Evolutionary conservation across 2,329 filamentous ascomycete species (phyloP).

Genomic region (Trichoderma citrinoviride): DNA sequence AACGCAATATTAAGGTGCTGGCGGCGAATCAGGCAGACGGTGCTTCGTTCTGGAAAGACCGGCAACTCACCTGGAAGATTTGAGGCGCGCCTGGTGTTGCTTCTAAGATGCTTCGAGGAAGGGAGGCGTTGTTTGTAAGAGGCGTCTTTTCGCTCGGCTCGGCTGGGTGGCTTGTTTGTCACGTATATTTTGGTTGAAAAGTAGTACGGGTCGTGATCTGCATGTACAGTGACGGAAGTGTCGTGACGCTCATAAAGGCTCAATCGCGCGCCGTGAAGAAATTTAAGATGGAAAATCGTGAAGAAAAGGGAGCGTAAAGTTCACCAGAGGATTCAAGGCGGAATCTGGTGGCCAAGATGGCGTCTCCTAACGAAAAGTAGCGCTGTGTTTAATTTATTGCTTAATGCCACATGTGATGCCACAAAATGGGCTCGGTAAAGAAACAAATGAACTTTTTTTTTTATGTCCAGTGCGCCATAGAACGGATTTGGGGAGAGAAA

Average conservation of each 20-base stretch:
- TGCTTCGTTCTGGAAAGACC: neutral
- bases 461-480: conserved; percentile 1
- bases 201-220: conserved; percentile 24
- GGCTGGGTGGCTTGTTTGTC: neutral
- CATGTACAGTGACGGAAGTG: conserved; percentile 26
- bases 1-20: neutral
- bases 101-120: neutral
- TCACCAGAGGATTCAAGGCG: neutral
- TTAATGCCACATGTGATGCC: neutral
- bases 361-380: neutral
- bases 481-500: neutral
- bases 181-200: neutral
- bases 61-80: neutral
- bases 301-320: neutral
- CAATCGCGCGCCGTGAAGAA: neutral
- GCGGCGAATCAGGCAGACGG: neutral
- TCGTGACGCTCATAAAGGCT: neutral
- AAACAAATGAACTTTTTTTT: neutral
- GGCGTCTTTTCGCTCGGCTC: neutral
- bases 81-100: neutral
- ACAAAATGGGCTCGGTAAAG: neutral
- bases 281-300: neutral
- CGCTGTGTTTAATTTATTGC: no score
- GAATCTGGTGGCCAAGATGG: neutral
- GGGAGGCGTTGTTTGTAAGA: neutral